Conservation (phyloP, 2,329 filamentous ascomycete genomes). For the Coleophoma cylindrospora region DNA sequence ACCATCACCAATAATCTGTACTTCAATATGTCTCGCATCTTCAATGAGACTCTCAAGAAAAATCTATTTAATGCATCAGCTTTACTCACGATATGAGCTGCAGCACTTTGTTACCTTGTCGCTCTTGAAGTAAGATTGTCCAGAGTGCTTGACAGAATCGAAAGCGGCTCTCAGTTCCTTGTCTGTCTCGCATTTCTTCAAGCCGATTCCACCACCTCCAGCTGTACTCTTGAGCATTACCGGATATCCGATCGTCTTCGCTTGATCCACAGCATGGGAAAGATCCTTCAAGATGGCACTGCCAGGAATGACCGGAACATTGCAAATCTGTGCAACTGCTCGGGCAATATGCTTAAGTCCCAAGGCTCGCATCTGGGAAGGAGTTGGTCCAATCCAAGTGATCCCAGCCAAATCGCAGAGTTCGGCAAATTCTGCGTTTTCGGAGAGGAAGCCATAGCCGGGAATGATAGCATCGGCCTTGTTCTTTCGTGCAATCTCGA, state of each 20-base stretch:
- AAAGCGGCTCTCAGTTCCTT: conserved; percentile 27
- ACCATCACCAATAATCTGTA: conserved; percentile 44
- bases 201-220: conserved; percentile 40
- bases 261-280: conserved; percentile 22
- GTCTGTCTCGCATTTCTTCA: conserved; percentile 30
- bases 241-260: conserved; percentile 29
- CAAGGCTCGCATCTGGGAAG: conserved; percentile 33
- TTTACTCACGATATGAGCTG: no score
- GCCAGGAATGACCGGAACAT: conserved; percentile 31
- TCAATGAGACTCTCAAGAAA: conserved; percentile 41
- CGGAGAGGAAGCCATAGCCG: conserved; percentile 62
- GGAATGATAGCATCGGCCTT: conserved; percentile 57
- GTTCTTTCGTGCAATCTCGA: conserved; percentile 39
- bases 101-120: conserved; percentile 22
- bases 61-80: conserved; percentile 22
- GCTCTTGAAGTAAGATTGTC: conserved; percentile 42
- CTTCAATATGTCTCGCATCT: conserved; percentile 39
- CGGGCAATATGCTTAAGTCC: conserved; percentile 34
- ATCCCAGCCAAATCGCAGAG: conserved; percentile 47
- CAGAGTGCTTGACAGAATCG: conserved; percentile 31
- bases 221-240: conserved; percentile 42
- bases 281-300: conserved; percentile 21
- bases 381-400: conserved; percentile 52
- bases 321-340: conserved; percentile 23
- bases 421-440: conserved; percentile 57